These are phyloP conservation scores for Exophiala bonariae DNA, from an alignment of 2,329 filamentous ascomycete genomes.

Conservation along the genomic window DNA sequence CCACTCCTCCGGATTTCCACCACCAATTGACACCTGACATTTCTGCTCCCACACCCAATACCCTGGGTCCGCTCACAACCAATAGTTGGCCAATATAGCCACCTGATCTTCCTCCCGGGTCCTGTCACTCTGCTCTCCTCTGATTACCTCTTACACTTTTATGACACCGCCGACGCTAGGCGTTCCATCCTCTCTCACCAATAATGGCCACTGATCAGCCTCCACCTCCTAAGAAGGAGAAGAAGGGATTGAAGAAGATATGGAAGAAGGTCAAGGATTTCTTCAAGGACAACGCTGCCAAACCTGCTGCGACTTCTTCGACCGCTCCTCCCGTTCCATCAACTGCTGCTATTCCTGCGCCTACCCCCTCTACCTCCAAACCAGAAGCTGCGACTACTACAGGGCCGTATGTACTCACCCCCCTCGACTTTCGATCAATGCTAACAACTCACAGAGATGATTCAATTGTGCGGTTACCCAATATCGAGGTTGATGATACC, in stretches of 20 bases:
- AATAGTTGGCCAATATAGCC: constrained; percentile 12
- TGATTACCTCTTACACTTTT: constrained; percentile 6
- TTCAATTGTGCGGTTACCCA: neutral
- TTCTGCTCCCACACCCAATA: constrained; percentile 11
- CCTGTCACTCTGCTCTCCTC: constrained; percentile 3
- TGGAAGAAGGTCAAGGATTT: constrained; percentile 23
- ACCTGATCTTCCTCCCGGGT: constrained; percentile 4
- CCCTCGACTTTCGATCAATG: neutral
- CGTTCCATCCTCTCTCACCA: constrained; percentile 10
- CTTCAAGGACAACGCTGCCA: constrained; percentile 13
- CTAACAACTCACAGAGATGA: neutral
- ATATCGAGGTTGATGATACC: constrained; percentile 19
- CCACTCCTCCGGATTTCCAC: constrained; percentile 20
- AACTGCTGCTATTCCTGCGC: constrained; percentile 6
- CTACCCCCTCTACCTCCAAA: neutral
- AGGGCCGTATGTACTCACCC: constrained; percentile 1
- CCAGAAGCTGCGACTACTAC: neutral
- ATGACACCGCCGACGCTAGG: constrained; percentile 10
- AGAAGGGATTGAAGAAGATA: constrained; percentile 23
- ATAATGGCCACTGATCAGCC: constrained; percentile 10
- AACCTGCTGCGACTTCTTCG: constrained; percentile 1
- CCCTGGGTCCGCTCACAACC: constrained; percentile 17
- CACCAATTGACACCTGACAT: constrained; percentile 22
- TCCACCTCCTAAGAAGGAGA: constrained; percentile 18
- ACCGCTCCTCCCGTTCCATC: constrained; percentile 2